Percentiles rank a stretch among this genome's conserved stretches.
Evolutionary conservation across 805 yeast species (phyloP).

Genomic region (Lipomyces orientalis): DNA sequence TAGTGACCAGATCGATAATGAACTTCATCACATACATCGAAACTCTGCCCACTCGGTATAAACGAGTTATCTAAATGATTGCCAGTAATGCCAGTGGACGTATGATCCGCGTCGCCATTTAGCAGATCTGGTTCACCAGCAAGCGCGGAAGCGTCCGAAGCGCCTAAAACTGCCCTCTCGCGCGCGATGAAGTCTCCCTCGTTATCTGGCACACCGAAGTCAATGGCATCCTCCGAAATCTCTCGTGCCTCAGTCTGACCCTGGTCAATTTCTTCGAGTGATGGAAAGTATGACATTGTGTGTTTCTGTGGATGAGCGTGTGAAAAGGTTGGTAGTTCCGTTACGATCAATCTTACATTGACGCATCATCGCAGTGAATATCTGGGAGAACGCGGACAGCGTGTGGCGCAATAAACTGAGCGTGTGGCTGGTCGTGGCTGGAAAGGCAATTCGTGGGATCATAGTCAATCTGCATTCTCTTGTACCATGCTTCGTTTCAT

Average conservation of each 20-base stretch:
- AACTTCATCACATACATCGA: slow-evolving; percentile 3
- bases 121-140: slow-evolving; percentile 36
- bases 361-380: neutral
- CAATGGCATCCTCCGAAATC: slow-evolving; percentile 50
- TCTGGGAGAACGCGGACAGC: neutral
- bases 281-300: slow-evolving; percentile 46
- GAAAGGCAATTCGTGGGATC: neutral
- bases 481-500: neutral
- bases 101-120: slow-evolving; percentile 27
- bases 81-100: neutral
- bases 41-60: neutral
- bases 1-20: neutral
- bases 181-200: slow-evolving; percentile 50
- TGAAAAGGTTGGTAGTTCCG: neutral
- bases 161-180: slow-evolving; percentile 52
- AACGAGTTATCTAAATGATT: neutral
- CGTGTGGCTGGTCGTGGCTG: neutral
- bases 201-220: slow-evolving; percentile 39
- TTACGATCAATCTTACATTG: neutral
- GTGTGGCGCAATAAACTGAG: neutral
- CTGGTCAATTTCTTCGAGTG: slow-evolving; percentile 47
- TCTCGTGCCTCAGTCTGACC: slow-evolving; percentile 40
- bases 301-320: neutral
- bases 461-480: neutral
- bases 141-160: slow-evolving; percentile 49